Percentiles rank a stretch among this genome's conserved stretches.
These are phyloP conservation scores for Hysterangium stoloniferum DNA, from an alignment of 768 basidiomycete genomes.

Conservation along the genomic window DNA sequence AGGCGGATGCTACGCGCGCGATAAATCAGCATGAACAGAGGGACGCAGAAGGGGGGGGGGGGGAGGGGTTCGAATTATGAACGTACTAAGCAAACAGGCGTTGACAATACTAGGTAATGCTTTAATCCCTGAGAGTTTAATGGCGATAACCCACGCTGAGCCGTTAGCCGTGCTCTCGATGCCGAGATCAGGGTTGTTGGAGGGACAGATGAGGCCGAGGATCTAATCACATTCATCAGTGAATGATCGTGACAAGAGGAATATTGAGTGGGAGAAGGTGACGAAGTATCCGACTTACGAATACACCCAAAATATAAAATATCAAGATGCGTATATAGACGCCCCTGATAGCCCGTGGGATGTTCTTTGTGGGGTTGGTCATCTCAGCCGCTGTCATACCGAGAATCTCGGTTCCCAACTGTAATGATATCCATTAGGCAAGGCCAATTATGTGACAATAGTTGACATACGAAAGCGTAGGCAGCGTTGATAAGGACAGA, in stretches of 20 bases:
- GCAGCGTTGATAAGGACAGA: slow-evolving; percentile 30
- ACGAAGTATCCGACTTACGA: slow-evolving; percentile 16
- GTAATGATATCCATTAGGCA: slow-evolving; percentile 30
- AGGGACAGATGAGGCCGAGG: slow-evolving; percentile 33
- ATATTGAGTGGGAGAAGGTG: not conserved
- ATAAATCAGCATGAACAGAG: slow-evolving; percentile 29
- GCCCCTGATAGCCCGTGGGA: slow-evolving; percentile 34
- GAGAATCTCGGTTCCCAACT: slow-evolving; percentile 39
- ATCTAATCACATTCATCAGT: slow-evolving; percentile 15
- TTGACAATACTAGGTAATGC: slow-evolving; percentile 50
- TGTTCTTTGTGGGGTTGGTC: slow-evolving; percentile 33
- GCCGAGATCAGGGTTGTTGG: slow-evolving; percentile 26
- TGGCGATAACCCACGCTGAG: slow-evolving; percentile 36
- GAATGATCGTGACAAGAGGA: not conserved
- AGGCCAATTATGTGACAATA: not conserved
- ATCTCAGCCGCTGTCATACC: slow-evolving; percentile 37
- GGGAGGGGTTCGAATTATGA: not conserved
- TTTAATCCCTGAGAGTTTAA: slow-evolving; percentile 32
- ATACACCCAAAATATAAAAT: slow-evolving; percentile 23
- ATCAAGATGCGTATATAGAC: slow-evolving; percentile 32
- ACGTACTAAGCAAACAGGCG: slow-evolving; percentile 48
- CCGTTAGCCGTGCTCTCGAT: slow-evolving; percentile 24
- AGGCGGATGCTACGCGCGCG: slow-evolving; percentile 43
- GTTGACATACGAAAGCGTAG: slow-evolving; percentile 4
- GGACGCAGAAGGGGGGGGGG: not conserved